Evolutionary conservation across 2,329 filamentous ascomycete species (phyloP).

Genomic region (Dactylellina leptospora): DNA sequence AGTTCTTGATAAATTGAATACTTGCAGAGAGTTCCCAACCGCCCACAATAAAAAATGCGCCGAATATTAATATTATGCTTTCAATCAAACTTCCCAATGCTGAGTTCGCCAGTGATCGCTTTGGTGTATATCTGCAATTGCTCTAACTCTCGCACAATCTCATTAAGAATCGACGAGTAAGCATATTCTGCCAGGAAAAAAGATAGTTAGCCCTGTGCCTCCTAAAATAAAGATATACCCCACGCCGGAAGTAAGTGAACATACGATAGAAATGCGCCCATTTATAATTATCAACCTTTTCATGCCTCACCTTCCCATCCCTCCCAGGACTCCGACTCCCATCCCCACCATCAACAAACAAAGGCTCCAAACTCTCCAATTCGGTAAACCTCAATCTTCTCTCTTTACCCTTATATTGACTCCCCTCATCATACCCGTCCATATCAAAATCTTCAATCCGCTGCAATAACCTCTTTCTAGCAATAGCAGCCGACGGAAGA

Average conservation of each 20-base stretch:
- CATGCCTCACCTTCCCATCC: slow-evolving; percentile 56
- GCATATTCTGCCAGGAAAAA: slow-evolving; percentile 58
- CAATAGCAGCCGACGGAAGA: slow-evolving; percentile 67
- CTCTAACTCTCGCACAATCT: slow-evolving; percentile 66
- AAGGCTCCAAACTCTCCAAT: slow-evolving; percentile 32
- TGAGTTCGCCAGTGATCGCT: slow-evolving; percentile 66
- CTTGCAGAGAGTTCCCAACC: background rate
- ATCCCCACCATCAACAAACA: slow-evolving; percentile 12
- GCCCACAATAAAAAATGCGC: background rate
- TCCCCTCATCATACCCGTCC: slow-evolving; percentile 54
- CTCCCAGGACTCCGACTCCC: slow-evolving; percentile 34
- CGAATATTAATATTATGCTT: too few species aligned
- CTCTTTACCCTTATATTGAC: slow-evolving; percentile 15
- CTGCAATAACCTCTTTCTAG: slow-evolving; percentile 66
- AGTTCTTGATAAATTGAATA: background rate
- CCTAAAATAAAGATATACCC: background rate
- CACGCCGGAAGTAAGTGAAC: slow-evolving; percentile 52
- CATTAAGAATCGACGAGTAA: slow-evolving; percentile 58
- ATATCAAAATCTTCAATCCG: slow-evolving; percentile 65
- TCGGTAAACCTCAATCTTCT: slow-evolving; percentile 37
- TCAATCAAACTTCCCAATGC: slow-evolving; percentile 51
- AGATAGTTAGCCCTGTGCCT: background rate
- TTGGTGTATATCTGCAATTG: slow-evolving; percentile 68
- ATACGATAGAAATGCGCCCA: slow-evolving; percentile 70
- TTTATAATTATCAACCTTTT: slow-evolving; percentile 61